Evolutionary conservation across 345 rosid genomes (phyloP), one percentile per base, ranked within the genome.

Genomic region (Anacardium occidentale): DNA sequence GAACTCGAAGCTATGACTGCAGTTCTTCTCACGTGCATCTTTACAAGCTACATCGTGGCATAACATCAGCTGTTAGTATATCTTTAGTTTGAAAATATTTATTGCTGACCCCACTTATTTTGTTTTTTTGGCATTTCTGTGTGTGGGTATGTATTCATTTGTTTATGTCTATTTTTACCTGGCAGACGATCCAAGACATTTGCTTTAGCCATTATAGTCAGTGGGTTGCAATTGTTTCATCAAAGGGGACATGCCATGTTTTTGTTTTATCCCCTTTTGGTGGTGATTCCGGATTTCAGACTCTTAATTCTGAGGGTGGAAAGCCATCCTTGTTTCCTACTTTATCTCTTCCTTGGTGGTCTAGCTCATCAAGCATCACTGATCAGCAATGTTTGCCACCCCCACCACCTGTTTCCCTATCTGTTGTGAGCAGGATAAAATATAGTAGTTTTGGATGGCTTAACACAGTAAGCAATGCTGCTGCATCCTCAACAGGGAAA

Each of bases 231-330:
- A 85, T 92, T 72, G 89, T 89, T 77, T 91, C 99, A 77, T 88
- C 99, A 52, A 91, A 89, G 83, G 98, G 99, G 3, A 95, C 99
- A 73, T 92, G 99, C 85, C 99, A 95, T 78, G 82, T 95, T 52
- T 95, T 95, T 71, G 89, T 84, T 57, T 83, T 95, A 68, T 88
- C 89, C 69, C 93, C 98, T 10, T 89, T 86, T 74, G 97, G 91
- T 62, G 93, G 92, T 26, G 94, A 89, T 72, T 76, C 83, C 60
- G 91, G 88, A 61, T 89, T 92, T 74, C 93, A 79, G 77, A 81
- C 87, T 69, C 68, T 79, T 72, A 84, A 72, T 74, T 82, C 86
- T 45, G 75, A 83, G 69, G 85, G 88, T 56, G 87, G 85, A 70
- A 91, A 89, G 64, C 78, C 84, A 21, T 73, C 81, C 42, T 80